Percentiles rank a stretch among this genome's conserved stretches.
Conservation (phyloP, 1,139 yeast species). For the Arxiozyma slooffiae region DNA sequence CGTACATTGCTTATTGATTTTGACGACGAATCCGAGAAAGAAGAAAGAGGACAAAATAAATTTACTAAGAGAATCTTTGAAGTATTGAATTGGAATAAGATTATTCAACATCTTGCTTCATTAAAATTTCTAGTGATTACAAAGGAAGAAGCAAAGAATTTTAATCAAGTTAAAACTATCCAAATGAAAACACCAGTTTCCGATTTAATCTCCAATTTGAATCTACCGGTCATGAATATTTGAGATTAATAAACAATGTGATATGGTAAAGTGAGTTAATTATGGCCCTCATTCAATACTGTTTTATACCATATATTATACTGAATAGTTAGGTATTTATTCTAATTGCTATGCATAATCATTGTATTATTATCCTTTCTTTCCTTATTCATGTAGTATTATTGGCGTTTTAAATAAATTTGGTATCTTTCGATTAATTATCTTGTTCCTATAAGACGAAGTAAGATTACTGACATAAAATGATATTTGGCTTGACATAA, state of each 20-base stretch:
- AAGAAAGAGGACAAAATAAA: neutral
- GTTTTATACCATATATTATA: no score
- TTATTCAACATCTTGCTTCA: neutral
- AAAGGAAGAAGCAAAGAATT: neutral
- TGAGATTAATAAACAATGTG: no score
- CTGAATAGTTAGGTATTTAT: no score
- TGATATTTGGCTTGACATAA: neutral
- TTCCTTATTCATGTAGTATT: neutral
- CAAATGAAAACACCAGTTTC: neutral
- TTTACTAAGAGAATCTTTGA: neutral
- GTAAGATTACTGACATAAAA: neutral
- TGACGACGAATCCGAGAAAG: neutral
- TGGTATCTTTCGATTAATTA: neutral
- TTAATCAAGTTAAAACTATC: neutral
- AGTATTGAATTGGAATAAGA: slow-evolving; percentile 1
- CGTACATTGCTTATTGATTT: neutral
- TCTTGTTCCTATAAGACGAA: neutral
- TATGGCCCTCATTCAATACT: neutral
- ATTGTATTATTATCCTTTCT: neutral
- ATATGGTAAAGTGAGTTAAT: neutral
- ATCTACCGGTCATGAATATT: neutral
- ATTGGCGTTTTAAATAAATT: no score
- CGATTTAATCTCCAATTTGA: neutral
- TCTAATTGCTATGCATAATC: neutral
- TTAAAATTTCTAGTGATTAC: neutral